Percentiles rank a stretch among this genome's conserved stretches.
Evolutionary conservation across 495 filamentous ascomycete genomes (phyloP).

Genomic region (Durotheca rogersii): DNA sequence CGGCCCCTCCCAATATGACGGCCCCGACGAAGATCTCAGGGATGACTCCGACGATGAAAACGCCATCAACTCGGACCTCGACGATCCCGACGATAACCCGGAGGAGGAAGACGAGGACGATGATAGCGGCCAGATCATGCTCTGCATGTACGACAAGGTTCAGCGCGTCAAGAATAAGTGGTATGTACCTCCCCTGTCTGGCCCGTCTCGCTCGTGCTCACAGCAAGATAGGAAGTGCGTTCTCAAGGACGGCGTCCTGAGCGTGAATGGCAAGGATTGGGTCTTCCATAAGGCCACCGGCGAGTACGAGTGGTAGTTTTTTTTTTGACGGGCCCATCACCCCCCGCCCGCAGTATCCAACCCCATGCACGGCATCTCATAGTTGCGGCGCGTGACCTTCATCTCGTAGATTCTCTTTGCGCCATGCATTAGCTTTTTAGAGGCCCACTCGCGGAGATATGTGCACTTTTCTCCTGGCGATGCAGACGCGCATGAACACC

Average conservation of each 20-base stretch:
- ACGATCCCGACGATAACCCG: conserved; percentile 85
- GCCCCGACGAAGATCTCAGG: conserved; percentile 61
- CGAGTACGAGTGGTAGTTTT: conserved; percentile 97
- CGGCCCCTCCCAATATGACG: conserved; percentile 62
- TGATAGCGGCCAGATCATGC: conserved; percentile 81
- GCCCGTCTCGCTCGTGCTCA: conserved; percentile 18
- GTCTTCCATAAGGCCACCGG: conserved; percentile 97
- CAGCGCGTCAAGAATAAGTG: conserved; percentile 99
- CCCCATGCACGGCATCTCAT: too few species aligned
- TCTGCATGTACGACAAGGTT: conserved; percentile 99
- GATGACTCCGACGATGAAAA: conserved; percentile 80
- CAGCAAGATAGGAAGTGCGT: conserved; percentile 73
- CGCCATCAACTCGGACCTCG: conserved; percentile 97
- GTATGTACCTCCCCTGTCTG: conserved; percentile 42
- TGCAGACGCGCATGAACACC: too few species aligned
- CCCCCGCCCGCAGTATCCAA: too few species aligned
- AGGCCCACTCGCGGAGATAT: too few species aligned
- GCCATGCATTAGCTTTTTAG: too few species aligned
- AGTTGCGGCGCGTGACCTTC: conserved; percentile 8
- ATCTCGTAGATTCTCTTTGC: too few species aligned
- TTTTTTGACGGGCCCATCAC: too few species aligned
- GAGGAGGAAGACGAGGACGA: conserved; percentile 81
- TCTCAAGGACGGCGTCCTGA: conserved; percentile 93
- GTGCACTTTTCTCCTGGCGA: too few species aligned
- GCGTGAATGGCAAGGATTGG: conserved; percentile 88